Percentiles rank a stretch among this genome's conserved stretches.
These are phyloP conservation scores for Mycosarcoma maydis DNA, from an alignment of 1,284 basidiomycete genomes.

Conservation along the genomic window DNA sequence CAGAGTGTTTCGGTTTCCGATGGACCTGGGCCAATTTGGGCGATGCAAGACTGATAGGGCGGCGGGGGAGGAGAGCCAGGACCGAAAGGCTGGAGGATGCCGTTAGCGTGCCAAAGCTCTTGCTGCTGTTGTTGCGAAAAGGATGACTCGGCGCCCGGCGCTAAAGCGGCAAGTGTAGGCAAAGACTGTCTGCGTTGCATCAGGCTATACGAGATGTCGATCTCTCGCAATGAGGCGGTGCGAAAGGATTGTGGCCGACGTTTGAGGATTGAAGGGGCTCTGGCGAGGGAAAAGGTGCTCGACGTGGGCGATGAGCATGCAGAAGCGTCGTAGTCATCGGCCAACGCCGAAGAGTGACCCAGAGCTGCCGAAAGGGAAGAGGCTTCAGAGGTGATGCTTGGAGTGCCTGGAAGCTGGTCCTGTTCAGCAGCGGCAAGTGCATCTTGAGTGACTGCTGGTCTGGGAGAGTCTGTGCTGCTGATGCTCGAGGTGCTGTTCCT, in stretches of 20 bases:
- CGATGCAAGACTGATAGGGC: constrained; percentile 13
- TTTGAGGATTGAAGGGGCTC: constrained; percentile 55
- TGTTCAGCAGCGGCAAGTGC: not conserved
- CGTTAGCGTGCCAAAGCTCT: constrained; percentile 10
- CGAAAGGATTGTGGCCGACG: constrained; percentile 48
- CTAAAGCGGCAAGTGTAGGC: constrained; percentile 5
- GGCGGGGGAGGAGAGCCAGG: constrained; percentile 17
- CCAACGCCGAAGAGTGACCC: not conserved
- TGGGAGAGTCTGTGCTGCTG: not conserved
- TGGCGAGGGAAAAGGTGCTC: constrained; percentile 27
- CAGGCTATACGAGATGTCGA: constrained; percentile 31
- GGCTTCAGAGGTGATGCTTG: constrained; percentile 23
- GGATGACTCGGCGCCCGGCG: not conserved
- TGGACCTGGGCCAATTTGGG: not conserved
- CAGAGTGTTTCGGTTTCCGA: not conserved
- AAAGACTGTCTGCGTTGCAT: constrained; percentile 26
- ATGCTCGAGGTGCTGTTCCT: constrained; percentile 24
- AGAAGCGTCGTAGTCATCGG: constrained; percentile 4
- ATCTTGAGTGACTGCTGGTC: not conserved
- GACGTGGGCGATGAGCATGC: constrained; percentile 21
- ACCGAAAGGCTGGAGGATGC: not conserved
- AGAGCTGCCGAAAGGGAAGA: constrained; percentile 18
- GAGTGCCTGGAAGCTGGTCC: constrained; percentile 4
- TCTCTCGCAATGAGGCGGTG: constrained; percentile 32
- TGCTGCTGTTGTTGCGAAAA: constrained; percentile 5